Conservation (phyloP, 2,329 filamentous ascomycete species). For the Remersonia thermophila region DNA sequence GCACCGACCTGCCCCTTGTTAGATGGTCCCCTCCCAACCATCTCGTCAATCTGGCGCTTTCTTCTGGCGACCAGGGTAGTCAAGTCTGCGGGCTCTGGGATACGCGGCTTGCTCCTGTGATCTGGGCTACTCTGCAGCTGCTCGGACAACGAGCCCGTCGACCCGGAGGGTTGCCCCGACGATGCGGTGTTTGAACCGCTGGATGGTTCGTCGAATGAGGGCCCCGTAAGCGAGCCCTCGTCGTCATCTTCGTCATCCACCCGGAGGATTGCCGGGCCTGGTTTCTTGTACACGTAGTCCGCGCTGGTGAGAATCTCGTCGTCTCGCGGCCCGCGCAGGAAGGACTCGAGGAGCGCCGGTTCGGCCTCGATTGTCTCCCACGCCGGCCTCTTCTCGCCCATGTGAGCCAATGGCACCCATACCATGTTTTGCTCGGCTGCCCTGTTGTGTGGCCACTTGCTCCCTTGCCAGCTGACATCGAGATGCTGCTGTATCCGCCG, state of each 20-base stretch:
- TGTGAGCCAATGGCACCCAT: constrained; percentile 18
- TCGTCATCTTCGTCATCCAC: constrained; percentile 14
- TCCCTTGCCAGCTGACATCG: constrained; percentile 11
- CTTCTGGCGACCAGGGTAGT: constrained; percentile 6
- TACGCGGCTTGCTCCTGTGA: too few species aligned
- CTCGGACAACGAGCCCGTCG: neutral
- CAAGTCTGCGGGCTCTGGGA: constrained; percentile 2
- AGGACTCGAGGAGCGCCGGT: constrained; percentile 5
- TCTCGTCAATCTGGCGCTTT: constrained; percentile 10
- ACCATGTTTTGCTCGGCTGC: constrained; percentile 16
- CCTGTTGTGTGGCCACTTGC: constrained; percentile 17
- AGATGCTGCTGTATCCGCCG: constrained; percentile 12
- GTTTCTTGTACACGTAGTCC: constrained; percentile 15
- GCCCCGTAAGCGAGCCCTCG: constrained; percentile 9
- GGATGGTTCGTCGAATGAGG: neutral
- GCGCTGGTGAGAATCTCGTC: constrained; percentile 13
- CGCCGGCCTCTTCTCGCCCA: constrained; percentile 8
- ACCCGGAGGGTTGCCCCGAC: too few species aligned
- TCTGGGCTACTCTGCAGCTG: too few species aligned
- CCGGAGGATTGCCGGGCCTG: constrained; percentile 12
- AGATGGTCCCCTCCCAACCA: neutral
- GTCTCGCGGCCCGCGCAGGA: constrained; percentile 7
- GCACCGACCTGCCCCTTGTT: neutral
- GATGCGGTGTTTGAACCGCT: neutral
- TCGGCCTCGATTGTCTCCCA: constrained; percentile 15